Evolutionary conservation across 2,329 filamentous ascomycete genomes (phyloP), one percentile per base, ranked within the genome.

Genomic region (Alternaria ethzedia): DNA sequence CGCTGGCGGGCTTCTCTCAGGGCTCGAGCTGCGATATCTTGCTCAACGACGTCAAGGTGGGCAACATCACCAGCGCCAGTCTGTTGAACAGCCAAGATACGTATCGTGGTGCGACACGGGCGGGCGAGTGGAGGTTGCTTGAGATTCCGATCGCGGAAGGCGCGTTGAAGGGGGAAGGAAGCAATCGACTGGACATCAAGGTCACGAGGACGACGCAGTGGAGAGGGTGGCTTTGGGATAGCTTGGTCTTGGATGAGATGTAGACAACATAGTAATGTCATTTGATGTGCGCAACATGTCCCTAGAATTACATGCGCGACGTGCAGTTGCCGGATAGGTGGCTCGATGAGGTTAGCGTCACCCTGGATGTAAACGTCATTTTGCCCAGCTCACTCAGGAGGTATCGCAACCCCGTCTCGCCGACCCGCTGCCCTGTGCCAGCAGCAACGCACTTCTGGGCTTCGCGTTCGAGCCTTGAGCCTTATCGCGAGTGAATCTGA

Each of bases 51-150:
- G 70, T 71, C 12, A 71, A 74, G 46, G 69, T 84, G 5, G 82
- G 81, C 0, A 83, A 83, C 56, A 75, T 84, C 55, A 82, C 79
- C 1, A 72, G 71, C 8, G 68, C 67, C 8, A 72, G 69, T 51
- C 61, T 85, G 28, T 58, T 78, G 26, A 84, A 73, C 41, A 84
- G 85, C 64, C 83, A 83, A 5, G 80, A 79, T 20, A 75, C 85
- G 36, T 86, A 86, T 70, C 78, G 84, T n/a, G 82, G 80, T 10
- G 82, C 79, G 20, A 86, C 83, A 7, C 71, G 74, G 23, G 82
- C 81, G 6, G 83, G 84, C 1, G 83, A 86, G 73, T 85, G 83
- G 83, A 75, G 81, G 57, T 75, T 82, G 20, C 79, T 83, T 23
- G 81, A 86, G 71, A 83, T 81, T 56, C 61, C 65, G 0, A 69